phyloP scores from a whole-genome alignment of 805 yeast species.

The Zygoascus tannicola region DNA sequence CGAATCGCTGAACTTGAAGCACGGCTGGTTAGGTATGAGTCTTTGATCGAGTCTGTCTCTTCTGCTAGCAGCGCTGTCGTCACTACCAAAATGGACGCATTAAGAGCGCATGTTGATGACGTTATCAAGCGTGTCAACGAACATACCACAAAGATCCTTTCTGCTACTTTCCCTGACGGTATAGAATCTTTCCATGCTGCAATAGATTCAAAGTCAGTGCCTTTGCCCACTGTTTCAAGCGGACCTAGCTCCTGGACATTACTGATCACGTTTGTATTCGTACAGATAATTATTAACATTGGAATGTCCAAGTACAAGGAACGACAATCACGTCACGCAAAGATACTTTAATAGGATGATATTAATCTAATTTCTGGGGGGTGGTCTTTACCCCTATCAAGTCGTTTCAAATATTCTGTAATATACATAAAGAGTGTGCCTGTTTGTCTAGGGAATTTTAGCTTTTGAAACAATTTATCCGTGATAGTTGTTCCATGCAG shows the following conservation, averaged over 20 bases:
- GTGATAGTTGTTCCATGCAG: slow-evolving; percentile 17
- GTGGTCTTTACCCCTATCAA: too few relatives aligned
- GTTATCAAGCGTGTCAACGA: slow-evolving; percentile 18
- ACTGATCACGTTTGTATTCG: slow-evolving; percentile 16
- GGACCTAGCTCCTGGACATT: slow-evolving; percentile 23
- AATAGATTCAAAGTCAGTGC: not conserved
- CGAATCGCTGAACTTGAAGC: not conserved
- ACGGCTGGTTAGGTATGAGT: not conserved
- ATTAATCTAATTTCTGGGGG: too few relatives aligned
- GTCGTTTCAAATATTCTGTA: too few relatives aligned
- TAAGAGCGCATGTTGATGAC: slow-evolving; percentile 15
- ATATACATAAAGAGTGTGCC: too few relatives aligned
- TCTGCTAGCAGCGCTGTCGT: slow-evolving; percentile 8
- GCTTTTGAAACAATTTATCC: not conserved
- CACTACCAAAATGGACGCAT: slow-evolving; percentile 10
- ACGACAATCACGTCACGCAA: slow-evolving; percentile 18
- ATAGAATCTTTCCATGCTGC: not conserved
- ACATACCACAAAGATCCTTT: slow-evolving; percentile 17
- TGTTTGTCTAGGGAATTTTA: too few relatives aligned
- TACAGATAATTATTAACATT: slow-evolving; percentile 21
- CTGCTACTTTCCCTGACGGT: slow-evolving; percentile 14
- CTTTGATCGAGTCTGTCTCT: not conserved
- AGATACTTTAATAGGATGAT: slow-evolving; percentile 14
- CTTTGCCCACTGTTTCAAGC: slow-evolving; percentile 18
- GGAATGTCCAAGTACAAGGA: slow-evolving; percentile 26